A percentile compares a stretch with the other conserved stretches of the same genome.
Conservation (phyloP, 106 monocot genomes). For the Apostasia ramifera region DNA sequence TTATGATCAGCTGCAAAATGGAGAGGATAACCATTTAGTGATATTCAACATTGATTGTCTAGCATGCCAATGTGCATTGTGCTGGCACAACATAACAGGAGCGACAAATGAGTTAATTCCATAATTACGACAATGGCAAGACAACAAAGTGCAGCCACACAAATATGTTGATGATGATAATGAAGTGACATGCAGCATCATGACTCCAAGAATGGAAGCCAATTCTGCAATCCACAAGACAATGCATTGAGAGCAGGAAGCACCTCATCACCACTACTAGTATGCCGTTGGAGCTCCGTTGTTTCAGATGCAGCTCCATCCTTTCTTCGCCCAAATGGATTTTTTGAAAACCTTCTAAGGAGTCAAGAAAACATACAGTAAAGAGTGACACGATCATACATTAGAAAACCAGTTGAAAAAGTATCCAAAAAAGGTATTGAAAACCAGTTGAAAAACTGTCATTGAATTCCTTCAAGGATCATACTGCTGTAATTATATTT, state of each 20-base stretch:
- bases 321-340: slow-evolving; percentile 94
- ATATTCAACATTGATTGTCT: neutral
- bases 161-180: slow-evolving; percentile 43
- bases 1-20: neutral
- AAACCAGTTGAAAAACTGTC: neutral
- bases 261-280: slow-evolving; percentile 37
- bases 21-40: neutral
- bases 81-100: slow-evolving; percentile 8
- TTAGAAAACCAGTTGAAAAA: neutral
- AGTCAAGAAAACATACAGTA: slow-evolving; percentile 39
- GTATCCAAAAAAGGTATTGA: neutral
- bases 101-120: slow-evolving; percentile 3
- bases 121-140: slow-evolving; percentile 36
- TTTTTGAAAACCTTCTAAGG: slow-evolving; percentile 63
- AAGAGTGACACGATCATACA: neutral
- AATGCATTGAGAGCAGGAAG: slow-evolving; percentile 20
- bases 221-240: slow-evolving; percentile 24
- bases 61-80: slow-evolving; percentile 27
- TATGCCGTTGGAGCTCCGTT: slow-evolving; percentile 44
- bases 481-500: too few species aligned
- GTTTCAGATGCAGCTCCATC: slow-evolving; percentile 33
- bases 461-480: too few species aligned
- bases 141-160: slow-evolving; percentile 24
- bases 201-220: slow-evolving; percentile 32
- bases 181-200: slow-evolving; percentile 39